These are phyloP conservation scores for Paecilomyces sp. DNA, from an alignment of 2,329 filamentous ascomycete genomes.

Conservation along the genomic window DNA sequence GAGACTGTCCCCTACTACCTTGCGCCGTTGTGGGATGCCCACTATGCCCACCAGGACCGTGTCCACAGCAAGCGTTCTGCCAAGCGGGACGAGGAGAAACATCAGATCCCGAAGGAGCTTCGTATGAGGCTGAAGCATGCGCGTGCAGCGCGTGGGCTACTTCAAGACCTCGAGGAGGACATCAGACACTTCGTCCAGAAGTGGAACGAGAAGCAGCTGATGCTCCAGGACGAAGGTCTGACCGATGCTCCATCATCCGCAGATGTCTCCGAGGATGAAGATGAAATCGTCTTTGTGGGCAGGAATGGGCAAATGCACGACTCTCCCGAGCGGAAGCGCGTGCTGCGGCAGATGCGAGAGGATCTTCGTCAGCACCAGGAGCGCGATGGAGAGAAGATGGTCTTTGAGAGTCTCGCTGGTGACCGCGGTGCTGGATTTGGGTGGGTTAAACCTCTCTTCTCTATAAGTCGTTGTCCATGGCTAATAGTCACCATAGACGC, in stretches of 20 bases:
- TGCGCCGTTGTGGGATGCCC: constrained; percentile 74
- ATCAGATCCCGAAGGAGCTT: constrained; percentile 68
- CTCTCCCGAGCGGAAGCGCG: constrained; percentile 46
- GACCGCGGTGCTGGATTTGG: constrained; percentile 76
- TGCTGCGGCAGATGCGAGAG: constrained; percentile 40
- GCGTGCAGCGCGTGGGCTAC: constrained; percentile 68
- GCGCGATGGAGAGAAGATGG: constrained; percentile 58
- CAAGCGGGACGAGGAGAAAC: constrained; percentile 24
- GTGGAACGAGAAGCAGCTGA: constrained; percentile 49
- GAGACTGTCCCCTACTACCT: constrained; percentile 76
- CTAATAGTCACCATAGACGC: constrained; percentile 47
- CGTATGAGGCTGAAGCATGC: constrained; percentile 72
- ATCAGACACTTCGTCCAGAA: constrained; percentile 66
- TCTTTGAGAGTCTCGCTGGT: constrained; percentile 72
- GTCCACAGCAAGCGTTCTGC: constrained; percentile 25
- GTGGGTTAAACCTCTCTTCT: constrained; percentile 43
- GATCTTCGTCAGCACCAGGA: constrained; percentile 20
- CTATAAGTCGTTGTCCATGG: constrained; percentile 4
- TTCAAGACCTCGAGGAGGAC: constrained; percentile 78
- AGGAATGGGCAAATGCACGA: constrained; percentile 58
- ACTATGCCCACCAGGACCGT: constrained; percentile 37
- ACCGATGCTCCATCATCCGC: constrained; percentile 35
- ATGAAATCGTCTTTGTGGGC: constrained; percentile 89
- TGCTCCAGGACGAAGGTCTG: constrained; percentile 39
- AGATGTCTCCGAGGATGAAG: constrained; percentile 66